Base-by-base conservation (phyloP, 192 early-diverging fungal genomes). In the Jimgerdemannia lactiflua region DNA sequence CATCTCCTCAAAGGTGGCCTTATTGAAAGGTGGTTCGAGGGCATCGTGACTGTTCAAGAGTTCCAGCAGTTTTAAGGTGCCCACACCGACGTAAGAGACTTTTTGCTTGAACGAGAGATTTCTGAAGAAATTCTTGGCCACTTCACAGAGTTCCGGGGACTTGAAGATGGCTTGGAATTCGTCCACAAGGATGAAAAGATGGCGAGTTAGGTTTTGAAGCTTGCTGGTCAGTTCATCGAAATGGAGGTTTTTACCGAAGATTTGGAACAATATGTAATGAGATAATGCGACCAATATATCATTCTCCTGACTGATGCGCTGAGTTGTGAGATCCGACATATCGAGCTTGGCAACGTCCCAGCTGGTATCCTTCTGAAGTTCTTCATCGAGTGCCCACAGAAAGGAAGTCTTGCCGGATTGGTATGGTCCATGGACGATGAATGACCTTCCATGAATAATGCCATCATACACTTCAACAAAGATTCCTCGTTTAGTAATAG, bases 81-180 rank as follows among this genome's bases (percentile, higher is more conserved):
- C 71, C 14, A 54, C 71, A 19, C 49, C 71, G 19, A 72, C 71
- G 4, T 72, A 72, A 4, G 71, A 72, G 6, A 59, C 14, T 6
- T 59, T 2, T 6, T 0, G 0, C 0, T 2, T 59, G 29, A 29
- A 29, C 49, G 49, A 59, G 49, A 59, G 6, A 2, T 59, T 10
- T 59, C 42, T 64, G 39, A 74, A 19, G 14, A 74, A 20, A 44
- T 74, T 67, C 44, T 64, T 40, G 39, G 67, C 68, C 73, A 4
- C 14, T 71, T 29, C 43, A 19, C 39, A 43, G 64, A 40, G 40
- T 40, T 65, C 73, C 8, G 6, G 8, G 14, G 6, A 10, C 0
- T 0, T 10, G 41, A 74, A 41, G 3, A 74, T 68, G 43, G 7
- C 67, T n/a, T 74, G 73, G 73, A 74, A 74, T n/a, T 74, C 66